Evolutionary conservation across 805 yeast genomes (phyloP).

Genomic region (Maudiozyma pseudohumilis): DNA sequence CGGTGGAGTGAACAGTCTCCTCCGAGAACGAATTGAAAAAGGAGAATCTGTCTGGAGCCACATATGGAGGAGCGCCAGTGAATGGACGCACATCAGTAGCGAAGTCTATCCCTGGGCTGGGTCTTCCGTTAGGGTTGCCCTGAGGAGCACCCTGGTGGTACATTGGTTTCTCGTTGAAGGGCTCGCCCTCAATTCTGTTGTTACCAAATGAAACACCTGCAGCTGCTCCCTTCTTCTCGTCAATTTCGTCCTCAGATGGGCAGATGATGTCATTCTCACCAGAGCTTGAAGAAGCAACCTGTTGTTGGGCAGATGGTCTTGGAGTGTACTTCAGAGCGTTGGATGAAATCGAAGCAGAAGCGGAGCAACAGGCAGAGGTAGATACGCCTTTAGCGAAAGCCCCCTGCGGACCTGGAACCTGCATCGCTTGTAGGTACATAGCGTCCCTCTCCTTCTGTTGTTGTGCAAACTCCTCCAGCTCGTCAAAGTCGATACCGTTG

Average conservation of each 20-base stretch:
- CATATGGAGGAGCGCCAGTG: conserved; percentile 5
- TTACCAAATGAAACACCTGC: conserved; percentile 34
- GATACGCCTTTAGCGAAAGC: conserved; percentile 4
- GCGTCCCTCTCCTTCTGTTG: conserved; percentile 45
- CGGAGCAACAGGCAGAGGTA: conserved; percentile 25
- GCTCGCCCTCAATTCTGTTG: conserved; percentile 18
- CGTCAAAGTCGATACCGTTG: conserved; percentile 84
- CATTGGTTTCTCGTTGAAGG: conserved; percentile 1
- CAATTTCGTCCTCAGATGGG: background rate
- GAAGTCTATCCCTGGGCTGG: background rate
- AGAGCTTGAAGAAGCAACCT: background rate
- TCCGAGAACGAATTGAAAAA: conserved; percentile 75
- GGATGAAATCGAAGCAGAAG: conserved; percentile 31
- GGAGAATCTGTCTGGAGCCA: conserved; percentile 68
- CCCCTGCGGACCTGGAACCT: background rate
- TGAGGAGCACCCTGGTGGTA: background rate
- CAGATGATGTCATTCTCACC: background rate
- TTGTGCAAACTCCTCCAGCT: conserved; percentile 69
- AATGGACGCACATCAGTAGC: background rate
- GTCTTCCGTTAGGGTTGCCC: background rate
- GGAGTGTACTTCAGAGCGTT: conserved; percentile 63
- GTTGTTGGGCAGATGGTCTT: conserved; percentile 9
- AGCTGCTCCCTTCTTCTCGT: background rate
- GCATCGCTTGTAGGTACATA: conserved; percentile 23
- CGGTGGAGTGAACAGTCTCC: conserved; percentile 84